These are phyloP conservation scores for Amesomyces nigricolor DNA, from an alignment of 2,329 filamentous ascomycete genomes.

Conservation along the genomic window DNA sequence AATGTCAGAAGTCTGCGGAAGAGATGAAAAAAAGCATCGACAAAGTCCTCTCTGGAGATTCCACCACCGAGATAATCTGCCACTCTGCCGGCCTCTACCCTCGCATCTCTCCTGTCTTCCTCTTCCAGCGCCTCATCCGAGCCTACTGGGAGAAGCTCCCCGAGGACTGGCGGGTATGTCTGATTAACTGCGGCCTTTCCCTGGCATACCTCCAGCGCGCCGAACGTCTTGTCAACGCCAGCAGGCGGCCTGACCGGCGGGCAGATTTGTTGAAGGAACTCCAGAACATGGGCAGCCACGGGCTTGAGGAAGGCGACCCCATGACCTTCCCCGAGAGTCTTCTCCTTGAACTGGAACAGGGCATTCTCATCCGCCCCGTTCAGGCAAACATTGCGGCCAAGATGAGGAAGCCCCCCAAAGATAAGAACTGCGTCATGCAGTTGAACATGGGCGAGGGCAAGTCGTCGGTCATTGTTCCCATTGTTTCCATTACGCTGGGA, in stretches of 20 bases:
- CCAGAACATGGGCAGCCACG: slow-evolving; percentile 45
- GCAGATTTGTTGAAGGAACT: slow-evolving; percentile 39
- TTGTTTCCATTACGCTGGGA: slow-evolving; percentile 43
- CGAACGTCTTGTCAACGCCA: slow-evolving; percentile 35
- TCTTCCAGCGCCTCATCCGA: slow-evolving; percentile 33
- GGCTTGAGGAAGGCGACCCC: slow-evolving; percentile 46
- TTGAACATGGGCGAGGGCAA: slow-evolving; percentile 64
- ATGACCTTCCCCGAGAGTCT: slow-evolving; percentile 52
- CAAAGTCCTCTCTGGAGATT: not conserved
- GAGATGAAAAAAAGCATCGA: slow-evolving; percentile 1
- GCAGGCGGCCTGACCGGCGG: not conserved
- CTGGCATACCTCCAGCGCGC: slow-evolving; percentile 40
- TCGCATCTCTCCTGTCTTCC: slow-evolving; percentile 31
- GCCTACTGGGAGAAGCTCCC: slow-evolving; percentile 32
- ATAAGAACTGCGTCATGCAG: slow-evolving; percentile 52
- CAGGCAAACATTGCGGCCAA: slow-evolving; percentile 52
- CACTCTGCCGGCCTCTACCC: slow-evolving; percentile 21
- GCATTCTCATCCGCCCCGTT: slow-evolving; percentile 53
- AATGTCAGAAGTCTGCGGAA: not conserved
- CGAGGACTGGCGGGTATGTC: slow-evolving; percentile 16
- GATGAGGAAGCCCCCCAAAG: slow-evolving; percentile 44
- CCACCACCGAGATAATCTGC: slow-evolving; percentile 3
- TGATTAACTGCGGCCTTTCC: slow-evolving; percentile 38
- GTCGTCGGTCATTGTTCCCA: slow-evolving; percentile 51
- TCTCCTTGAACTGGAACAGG: slow-evolving; percentile 58